Evolutionary conservation across 257 asterid genomes (phyloP), one percentile per base, ranked within the genome.

Genomic region (Scutellaria galericulata): DNA sequence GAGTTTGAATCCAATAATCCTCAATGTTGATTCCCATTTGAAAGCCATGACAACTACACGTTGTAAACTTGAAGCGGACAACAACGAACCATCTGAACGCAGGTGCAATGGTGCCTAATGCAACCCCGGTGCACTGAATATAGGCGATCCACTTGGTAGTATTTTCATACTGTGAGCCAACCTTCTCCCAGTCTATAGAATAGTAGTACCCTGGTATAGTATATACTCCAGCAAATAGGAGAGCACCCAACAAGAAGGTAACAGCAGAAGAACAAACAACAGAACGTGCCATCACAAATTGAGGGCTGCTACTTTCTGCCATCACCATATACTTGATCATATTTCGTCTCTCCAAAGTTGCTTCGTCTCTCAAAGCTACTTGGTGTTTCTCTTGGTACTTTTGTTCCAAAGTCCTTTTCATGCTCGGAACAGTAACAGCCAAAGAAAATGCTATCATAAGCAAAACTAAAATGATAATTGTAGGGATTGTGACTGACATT

Each of bases 261-360:
- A 44, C 71, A 0, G 77, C 59, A 31, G 74, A 3, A 3, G 74
- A 47, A 11, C 57, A 68, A 6, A 50, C 73, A 6, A 69, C 82
- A 1, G 79, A 81, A 1, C 85, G 70, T 11, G 81, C 79, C 37
- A 77, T 71, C 64, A 79, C 75, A 42, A 79, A 79, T 15, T 75
- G 83, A 18, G 80, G 83, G 54, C 66, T 47, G 41, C 80, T 65
- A 6, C 77, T 74, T 64, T 64, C 65, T 3, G 65, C 65, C 65
- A 59, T 59, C 24, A 65, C 70, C 27, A 48, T 3, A 27, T 65
- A 65, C 37, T 40, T 77, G 74, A 72, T 74, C 58, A 65, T 51
- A 11, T 59, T 45, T 47, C 27, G 8, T 31, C 62, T 52, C 79
- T 61, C 5, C 4, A 58, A 12, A 9, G 2, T 41, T 20, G 66